phyloP scores from a whole-genome alignment of 2,329 filamentous ascomycete species.

The Nemania bipapillata region DNA sequence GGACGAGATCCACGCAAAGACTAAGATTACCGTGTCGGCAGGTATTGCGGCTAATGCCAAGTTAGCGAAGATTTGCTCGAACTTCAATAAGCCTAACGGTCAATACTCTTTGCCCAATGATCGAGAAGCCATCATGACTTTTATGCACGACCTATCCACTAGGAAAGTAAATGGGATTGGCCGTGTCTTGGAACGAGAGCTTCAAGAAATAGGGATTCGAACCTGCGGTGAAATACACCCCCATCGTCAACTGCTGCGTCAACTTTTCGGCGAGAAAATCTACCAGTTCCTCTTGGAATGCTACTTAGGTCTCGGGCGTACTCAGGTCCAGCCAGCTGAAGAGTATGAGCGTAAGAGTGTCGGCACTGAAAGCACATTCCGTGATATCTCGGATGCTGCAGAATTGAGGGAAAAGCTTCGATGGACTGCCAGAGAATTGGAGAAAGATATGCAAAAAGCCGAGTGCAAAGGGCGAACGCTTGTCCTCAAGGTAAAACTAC shows the following conservation, averaged over 20 bases:
- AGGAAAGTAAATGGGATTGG: conserved; percentile 96
- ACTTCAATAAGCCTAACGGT: conserved; percentile 95
- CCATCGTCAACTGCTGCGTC: conserved; percentile 76
- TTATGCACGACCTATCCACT: conserved; percentile 84
- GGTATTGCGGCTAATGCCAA: conserved; percentile 94
- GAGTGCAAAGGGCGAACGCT: conserved; percentile 91
- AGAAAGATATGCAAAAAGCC: conserved; percentile 82
- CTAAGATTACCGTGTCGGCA: conserved; percentile 88
- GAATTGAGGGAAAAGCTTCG: conserved; percentile 80
- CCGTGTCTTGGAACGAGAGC: conserved; percentile 88
- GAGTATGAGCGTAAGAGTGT: conserved; percentile 93
- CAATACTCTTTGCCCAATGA: conserved; percentile 82
- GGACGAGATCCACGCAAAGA: conserved; percentile 76
- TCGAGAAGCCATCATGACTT: conserved; percentile 78
- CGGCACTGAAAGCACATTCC: conserved; percentile 91
- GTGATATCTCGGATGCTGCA: conserved; percentile 75
- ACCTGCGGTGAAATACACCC: conserved; percentile 88
- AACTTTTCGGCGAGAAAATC: conserved; percentile 90
- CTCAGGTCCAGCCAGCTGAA: conserved; percentile 84
- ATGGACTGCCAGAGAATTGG: conserved; percentile 84
- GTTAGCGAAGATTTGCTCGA: conserved; percentile 93
- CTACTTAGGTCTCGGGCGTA: conserved; percentile 87
- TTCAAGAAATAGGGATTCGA: conserved; percentile 86
- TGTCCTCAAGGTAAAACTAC: conserved; percentile 90
- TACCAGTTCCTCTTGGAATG: conserved; percentile 86